Base-by-base conservation (phyloP, 345 rosid species). In the Populus alba region DNA sequence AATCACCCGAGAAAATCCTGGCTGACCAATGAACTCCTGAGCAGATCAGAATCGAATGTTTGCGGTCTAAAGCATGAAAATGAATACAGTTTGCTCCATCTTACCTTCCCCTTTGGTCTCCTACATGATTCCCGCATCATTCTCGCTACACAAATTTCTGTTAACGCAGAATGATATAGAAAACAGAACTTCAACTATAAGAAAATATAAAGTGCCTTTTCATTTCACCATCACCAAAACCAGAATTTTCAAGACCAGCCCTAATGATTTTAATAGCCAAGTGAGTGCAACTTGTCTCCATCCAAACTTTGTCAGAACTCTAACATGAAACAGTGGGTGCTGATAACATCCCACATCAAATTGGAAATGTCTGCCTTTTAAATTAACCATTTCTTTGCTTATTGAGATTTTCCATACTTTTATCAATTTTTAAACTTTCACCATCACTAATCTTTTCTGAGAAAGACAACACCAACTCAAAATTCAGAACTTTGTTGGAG, bases 1-100 rank as follows among this genome's bases (percentile, higher is more conserved):
- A 75, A 88, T 91, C 16, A 87, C 75, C 77, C 87, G 67, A 12
- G 84, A 82, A 74, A 77, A 88, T 22, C 92, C 89, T 0, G 87
- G 86, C 81, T 35, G 79, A 55, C 87, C 85, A 49, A 85, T 71
- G 35, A 73, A 79, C 10, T 80, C 81, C 63, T 83, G 78, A 31
- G 25, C 79, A 29, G 76, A 43, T 23, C 75, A 6, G 73, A 62
- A 67, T 81, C 82, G 0, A 45, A 66, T 27, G 72, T 77, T 2
- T 35, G 66, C 8, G 90, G 76, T 20, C 75, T 39, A 61, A 85
- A 74, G 82, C 90, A 89, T 23, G 86, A 72, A 68, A 85, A 89
- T 1, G 91, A 73, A 68, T 89, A 85, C 31, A 89, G 81, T 35
- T 87, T 87, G 86, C 90, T 85, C 88, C 87, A 81, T 75, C 79